Conservation (phyloP, 2,329 filamentous ascomycete genomes). For the Coniochaeta pulveracea region DNA sequence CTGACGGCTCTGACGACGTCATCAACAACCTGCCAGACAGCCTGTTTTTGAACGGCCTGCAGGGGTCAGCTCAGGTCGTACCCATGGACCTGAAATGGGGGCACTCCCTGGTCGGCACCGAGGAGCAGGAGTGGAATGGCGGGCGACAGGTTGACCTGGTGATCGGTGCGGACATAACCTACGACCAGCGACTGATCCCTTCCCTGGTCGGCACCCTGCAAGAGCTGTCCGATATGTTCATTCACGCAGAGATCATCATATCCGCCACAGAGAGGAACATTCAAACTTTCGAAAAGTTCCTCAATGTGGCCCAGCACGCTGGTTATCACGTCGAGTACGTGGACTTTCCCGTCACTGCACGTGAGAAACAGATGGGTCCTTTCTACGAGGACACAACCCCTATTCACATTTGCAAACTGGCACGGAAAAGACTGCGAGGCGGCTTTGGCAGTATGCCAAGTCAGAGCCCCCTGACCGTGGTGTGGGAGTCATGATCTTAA, state of each 20-base stretch:
- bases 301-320: slow-evolving; percentile 41
- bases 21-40: slow-evolving; percentile 57
- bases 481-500: too few species aligned
- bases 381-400: slow-evolving; percentile 52
- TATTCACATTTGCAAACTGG: slow-evolving; percentile 39
- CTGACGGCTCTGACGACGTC: slow-evolving; percentile 65
- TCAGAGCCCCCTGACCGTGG: too few species aligned
- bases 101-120: slow-evolving; percentile 42
- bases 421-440: not conserved
- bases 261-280: slow-evolving; percentile 61
- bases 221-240: slow-evolving; percentile 47
- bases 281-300: slow-evolving; percentile 55
- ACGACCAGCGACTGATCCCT: slow-evolving; percentile 54
- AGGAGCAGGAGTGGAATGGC: slow-evolving; percentile 40
- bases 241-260: slow-evolving; percentile 48
- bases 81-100: slow-evolving; percentile 56
- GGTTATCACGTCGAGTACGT: slow-evolving; percentile 30
- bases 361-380: slow-evolving; percentile 41
- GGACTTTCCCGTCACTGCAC: slow-evolving; percentile 25
- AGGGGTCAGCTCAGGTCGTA: slow-evolving; percentile 30
- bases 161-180: slow-evolving; percentile 69
- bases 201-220: slow-evolving; percentile 53
- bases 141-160: slow-evolving; percentile 46
- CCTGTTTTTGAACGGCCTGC: slow-evolving; percentile 55
- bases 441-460: too few species aligned